Evolutionary conservation across 2,329 filamentous ascomycete species (phyloP), one percentile per base, ranked within the genome.

Genomic region (Stachybotrys echinatus): DNA sequence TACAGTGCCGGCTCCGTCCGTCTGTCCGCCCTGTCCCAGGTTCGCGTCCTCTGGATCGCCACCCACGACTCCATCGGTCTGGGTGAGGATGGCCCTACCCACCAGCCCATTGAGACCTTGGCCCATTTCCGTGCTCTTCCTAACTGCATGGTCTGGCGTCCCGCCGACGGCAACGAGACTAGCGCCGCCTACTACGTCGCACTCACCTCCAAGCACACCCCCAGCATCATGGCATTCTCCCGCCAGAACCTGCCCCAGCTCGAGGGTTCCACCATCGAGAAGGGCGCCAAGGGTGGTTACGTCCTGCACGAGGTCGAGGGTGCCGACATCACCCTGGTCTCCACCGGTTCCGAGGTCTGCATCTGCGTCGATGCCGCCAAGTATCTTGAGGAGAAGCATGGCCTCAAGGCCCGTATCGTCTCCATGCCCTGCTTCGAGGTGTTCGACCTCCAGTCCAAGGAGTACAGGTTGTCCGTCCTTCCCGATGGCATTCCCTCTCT

Each of bases 131-230:
- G 94, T 71, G 94, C 94, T 58, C 84, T 97, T 62, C 94, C 94
- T 68, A 99, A 99, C 87, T 89, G 88, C 81, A 96, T 97, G 89
- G 92, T 97, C 65, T 97, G 94, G 94, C 92, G 94, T 68, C 94
- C 94, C 61, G 92, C 94, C 64, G 94, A 97, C 67, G 92, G 92
- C 66, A 97, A 97, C 79, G 94, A 99, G 88, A 94, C 88, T 63
- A 95, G 89, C 68, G 92, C 91, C 65, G 92, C 94, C 61, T 99
- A 97, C 84, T 97, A 97, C 77, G 81, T 95, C 65, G 89, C 92
- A 46, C 78, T 99, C 61, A 96, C 89, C 59, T 87, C 89, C 64
- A 89, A 90, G 76, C 79, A 86, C 73, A 96, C 92, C 37, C 94
- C 94, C 58, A 90, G 85, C 72, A 94, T 99, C 73, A 76, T 99